Percentiles rank a stretch among this genome's conserved stretches.
These are phyloP conservation scores for Leccinum barrowsii DNA, from an alignment of 768 basidiomycete species.

Conservation along the genomic window DNA sequence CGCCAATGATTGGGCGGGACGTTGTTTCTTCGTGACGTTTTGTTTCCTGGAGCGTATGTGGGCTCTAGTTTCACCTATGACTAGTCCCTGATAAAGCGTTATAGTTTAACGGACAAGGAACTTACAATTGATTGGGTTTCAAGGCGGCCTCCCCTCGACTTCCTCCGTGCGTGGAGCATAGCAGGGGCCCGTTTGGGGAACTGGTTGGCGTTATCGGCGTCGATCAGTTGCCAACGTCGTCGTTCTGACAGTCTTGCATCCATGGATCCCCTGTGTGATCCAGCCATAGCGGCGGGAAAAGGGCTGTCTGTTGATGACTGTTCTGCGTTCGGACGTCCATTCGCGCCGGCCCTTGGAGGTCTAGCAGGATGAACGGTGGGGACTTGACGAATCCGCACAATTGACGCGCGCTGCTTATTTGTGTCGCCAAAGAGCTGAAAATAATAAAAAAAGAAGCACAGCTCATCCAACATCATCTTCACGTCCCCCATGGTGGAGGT, in stretches of 20 bases:
- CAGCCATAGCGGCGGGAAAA: not conserved
- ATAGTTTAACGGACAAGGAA: not conserved
- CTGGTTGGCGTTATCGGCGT: not conserved
- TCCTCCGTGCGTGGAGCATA: not conserved
- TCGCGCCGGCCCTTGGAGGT: not conserved
- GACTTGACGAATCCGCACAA: not conserved
- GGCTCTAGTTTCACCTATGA: not conserved
- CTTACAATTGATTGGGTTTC: not conserved
- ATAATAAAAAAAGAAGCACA: not conserved
- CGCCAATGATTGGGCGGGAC: no score
- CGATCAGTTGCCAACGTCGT: not conserved
- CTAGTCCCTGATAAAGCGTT: not conserved
- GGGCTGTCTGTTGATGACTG: not conserved
- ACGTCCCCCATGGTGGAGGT: not conserved
- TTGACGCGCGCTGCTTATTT: not conserved
- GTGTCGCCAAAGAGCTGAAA: not conserved
- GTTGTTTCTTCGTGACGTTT: not conserved
- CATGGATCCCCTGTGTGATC: not conserved
- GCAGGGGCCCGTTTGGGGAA: not conserved
- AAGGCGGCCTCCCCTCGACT: no score
- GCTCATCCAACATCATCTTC: not conserved
- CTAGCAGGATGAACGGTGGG: no score
- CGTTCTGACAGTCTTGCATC: not conserved
- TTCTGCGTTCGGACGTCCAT: not conserved
- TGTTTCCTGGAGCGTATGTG: not conserved